Conservation (phyloP, 2,329 filamentous ascomycete species). For the Ilyonectria sp. region DNA sequence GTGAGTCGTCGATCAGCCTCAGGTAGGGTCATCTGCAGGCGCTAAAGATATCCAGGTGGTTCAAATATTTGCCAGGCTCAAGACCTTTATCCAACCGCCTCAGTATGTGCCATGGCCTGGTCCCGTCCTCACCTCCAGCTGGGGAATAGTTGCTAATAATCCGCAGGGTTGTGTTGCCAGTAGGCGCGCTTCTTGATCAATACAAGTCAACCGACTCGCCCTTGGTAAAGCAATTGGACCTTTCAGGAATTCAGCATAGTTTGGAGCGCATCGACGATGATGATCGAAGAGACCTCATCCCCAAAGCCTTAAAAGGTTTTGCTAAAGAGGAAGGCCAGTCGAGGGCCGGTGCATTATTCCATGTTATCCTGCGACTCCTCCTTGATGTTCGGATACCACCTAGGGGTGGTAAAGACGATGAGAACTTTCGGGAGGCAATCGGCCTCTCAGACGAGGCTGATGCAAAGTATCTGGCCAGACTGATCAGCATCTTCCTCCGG, state of each 20-base stretch:
- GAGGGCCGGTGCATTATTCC: conserved; percentile 77
- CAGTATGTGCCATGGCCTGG: conserved; percentile 55
- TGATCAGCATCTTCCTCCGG: conserved; percentile 82
- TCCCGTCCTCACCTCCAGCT: neutral
- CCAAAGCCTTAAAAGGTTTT: conserved; percentile 59
- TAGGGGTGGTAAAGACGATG: conserved; percentile 85
- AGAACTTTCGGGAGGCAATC: conserved; percentile 74
- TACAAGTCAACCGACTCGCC: conserved; percentile 84
- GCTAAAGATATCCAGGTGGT: conserved; percentile 59
- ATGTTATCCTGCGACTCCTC: conserved; percentile 84
- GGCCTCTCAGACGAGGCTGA: conserved; percentile 78
- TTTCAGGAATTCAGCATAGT: conserved; percentile 91
- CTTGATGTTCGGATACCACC: conserved; percentile 80
- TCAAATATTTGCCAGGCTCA: conserved; percentile 66
- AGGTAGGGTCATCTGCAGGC: neutral
- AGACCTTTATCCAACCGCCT: conserved; percentile 67
- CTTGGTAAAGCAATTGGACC: conserved; percentile 88
- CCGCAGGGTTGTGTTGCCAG: conserved; percentile 81
- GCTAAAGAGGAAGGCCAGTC: conserved; percentile 51
- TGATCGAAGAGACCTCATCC: conserved; percentile 81
- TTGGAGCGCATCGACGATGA: conserved; percentile 64
- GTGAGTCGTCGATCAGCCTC: conserved; percentile 54
- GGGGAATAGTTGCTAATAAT: conserved; percentile 22
- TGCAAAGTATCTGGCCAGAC: conserved; percentile 79
- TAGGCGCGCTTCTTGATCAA: conserved; percentile 87